Evolutionary conservation across 2,329 filamentous ascomycete species (phyloP).

Genomic region (Diplodia scrobiculata): DNA sequence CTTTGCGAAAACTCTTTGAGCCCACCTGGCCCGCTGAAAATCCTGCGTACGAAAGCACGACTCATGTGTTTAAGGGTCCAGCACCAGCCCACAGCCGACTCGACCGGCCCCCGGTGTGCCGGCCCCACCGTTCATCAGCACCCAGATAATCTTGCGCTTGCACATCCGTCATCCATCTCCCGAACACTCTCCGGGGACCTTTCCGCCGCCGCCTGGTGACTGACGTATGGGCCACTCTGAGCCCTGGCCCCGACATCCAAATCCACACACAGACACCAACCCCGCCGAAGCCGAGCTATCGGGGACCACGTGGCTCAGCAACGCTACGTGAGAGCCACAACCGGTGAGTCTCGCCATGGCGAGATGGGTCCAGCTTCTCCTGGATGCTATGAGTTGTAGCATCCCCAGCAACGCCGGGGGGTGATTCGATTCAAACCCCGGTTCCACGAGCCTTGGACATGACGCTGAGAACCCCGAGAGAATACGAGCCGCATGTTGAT

Average conservation of each 20-base stretch:
- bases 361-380: neutral
- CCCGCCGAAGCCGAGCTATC: neutral
- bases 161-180: neutral
- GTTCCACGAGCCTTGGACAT: neutral
- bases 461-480: neutral
- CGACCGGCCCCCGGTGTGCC: neutral
- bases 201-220: constrained; percentile 8
- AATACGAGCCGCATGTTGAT: constrained; percentile 7
- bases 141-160: neutral
- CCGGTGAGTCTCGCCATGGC: neutral
- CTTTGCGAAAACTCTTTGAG: constrained; percentile 8
- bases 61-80: constrained; percentile 24
- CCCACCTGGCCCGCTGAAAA: constrained; percentile 8
- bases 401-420: neutral
- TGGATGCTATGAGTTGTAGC: neutral
- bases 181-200: constrained; percentile 1
- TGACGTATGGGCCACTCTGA: constrained; percentile 18
- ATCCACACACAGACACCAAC: constrained; percentile 3
- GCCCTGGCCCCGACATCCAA: constrained; percentile 9
- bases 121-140: constrained; percentile 5
- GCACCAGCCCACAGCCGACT: neutral
- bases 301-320: constrained; percentile 11
- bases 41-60: constrained; percentile 8
- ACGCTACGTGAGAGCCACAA: neutral
- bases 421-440: neutral